Evolutionary conservation across 2,329 filamentous ascomycete genomes (phyloP).

Genomic region (Albifimbria verrucaria): DNA sequence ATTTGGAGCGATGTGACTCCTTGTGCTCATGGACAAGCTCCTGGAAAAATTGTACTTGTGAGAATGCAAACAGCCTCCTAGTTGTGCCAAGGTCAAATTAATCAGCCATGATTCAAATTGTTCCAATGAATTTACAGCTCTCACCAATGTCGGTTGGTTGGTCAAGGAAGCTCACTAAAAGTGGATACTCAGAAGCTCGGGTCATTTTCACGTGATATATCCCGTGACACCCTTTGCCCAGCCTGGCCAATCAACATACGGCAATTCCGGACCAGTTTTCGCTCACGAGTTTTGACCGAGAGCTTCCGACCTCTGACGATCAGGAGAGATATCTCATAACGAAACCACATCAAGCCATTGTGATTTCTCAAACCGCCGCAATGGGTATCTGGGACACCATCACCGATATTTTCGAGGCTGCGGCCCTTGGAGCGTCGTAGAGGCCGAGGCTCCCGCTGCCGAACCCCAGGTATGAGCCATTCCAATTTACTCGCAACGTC

Average conservation of each 20-base stretch:
- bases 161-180: slow-evolving; percentile 5
- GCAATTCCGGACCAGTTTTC: slow-evolving; percentile 49
- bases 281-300: slow-evolving; percentile 36
- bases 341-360: slow-evolving; percentile 39
- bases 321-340: slow-evolving; percentile 28
- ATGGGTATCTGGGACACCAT: slow-evolving; percentile 68
- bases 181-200: slow-evolving; percentile 6
- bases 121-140: too few relatives aligned
- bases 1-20: too few relatives aligned
- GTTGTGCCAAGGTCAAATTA: too few relatives aligned
- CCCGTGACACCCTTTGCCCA: slow-evolving; percentile 13
- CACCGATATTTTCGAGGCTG: slow-evolving; percentile 62
- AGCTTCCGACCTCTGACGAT: slow-evolving; percentile 38
- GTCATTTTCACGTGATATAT: slow-evolving; percentile 18
- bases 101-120: too few relatives aligned
- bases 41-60: too few relatives aligned
- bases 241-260: slow-evolving; percentile 42
- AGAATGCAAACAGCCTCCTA: too few relatives aligned
- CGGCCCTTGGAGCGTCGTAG: slow-evolving; percentile 61
- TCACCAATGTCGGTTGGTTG: too few relatives aligned
- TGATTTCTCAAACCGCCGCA: slow-evolving; percentile 36
- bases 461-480: slow-evolving; percentile 51
- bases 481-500: slow-evolving; percentile 6
- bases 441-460: slow-evolving; percentile 67
- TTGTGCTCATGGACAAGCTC: too few relatives aligned